A percentile compares a stretch with the other conserved stretches of the same genome.
Evolutionary conservation across 2,329 filamentous ascomycete species (phyloP).

Genomic region (Paecilomyces sp.): DNA sequence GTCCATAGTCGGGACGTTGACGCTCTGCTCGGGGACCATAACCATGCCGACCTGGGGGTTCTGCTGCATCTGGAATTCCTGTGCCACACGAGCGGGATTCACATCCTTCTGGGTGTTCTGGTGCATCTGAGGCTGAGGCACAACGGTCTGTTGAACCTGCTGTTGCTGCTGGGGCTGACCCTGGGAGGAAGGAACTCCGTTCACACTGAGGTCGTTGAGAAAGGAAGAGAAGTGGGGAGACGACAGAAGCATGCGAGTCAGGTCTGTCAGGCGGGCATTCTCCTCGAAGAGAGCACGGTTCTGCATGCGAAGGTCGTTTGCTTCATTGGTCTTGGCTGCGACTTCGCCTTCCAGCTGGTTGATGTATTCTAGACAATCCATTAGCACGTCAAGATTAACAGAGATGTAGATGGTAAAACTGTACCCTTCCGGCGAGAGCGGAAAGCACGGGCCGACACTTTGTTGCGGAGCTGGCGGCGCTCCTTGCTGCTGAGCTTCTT

Average conservation of each 20-base stretch:
- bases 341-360: constrained; percentile 87
- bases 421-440: constrained; percentile 96
- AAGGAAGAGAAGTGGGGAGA: constrained; percentile 79
- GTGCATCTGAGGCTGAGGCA: constrained; percentile 33
- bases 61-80: constrained; percentile 54
- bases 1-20: constrained; percentile 68
- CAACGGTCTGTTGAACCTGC: constrained; percentile 33
- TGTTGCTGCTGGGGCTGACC: constrained; percentile 28
- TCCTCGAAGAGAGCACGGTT: constrained; percentile 79
- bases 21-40: constrained; percentile 70
- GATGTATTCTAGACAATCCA: constrained; percentile 73
- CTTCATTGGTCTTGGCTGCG: constrained; percentile 74
- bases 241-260: constrained; percentile 73
- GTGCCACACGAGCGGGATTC: constrained; percentile 51
- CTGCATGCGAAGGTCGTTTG: constrained; percentile 69
- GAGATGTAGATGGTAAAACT: constrained; percentile 15
- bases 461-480: constrained; percentile 93
- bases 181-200: constrained; percentile 38
- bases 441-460: constrained; percentile 96
- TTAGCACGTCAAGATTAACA: constrained; percentile 5
- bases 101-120: constrained; percentile 58
- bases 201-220: constrained; percentile 62
- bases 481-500: constrained; percentile 99
- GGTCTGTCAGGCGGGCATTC: constrained; percentile 70
- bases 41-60: constrained; percentile 63